These are phyloP conservation scores for Inonotus obliquus DNA, from an alignment of 1,284 basidiomycete species.

Conservation along the genomic window DNA sequence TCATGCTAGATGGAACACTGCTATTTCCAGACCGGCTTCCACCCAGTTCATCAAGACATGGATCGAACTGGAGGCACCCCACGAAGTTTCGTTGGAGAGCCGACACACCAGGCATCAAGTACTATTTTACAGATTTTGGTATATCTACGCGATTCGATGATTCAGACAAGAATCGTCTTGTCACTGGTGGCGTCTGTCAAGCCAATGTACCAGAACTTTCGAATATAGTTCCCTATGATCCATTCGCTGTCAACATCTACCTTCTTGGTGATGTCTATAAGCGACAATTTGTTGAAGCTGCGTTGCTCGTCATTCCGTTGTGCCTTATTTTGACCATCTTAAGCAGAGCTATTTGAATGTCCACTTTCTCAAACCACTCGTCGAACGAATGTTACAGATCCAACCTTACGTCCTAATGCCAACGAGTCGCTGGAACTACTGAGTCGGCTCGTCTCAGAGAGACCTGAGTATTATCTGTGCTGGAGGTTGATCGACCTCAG, in stretches of 20 bases:
- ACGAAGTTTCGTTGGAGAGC: constrained; percentile 6
- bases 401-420: neutral
- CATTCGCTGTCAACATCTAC: constrained; percentile 9
- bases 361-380: constrained; percentile 8
- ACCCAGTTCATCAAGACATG: constrained; percentile 6
- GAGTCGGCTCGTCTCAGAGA: neutral
- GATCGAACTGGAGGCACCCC: neutral
- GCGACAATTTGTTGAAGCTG: neutral
- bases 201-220: neutral
- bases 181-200: neutral
- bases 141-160: constrained; percentile 20
- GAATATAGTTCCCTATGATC: neutral
- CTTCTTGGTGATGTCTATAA: constrained; percentile 3
- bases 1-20: constrained; percentile 4
- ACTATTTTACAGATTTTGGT: constrained; percentile 30
- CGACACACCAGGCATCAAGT: constrained; percentile 20
- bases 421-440: constrained; percentile 4
- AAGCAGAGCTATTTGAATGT: constrained; percentile 5
- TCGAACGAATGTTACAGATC: constrained; percentile 2
- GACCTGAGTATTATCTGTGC: neutral
- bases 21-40: constrained; percentile 10
- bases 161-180: neutral
- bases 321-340: neutral
- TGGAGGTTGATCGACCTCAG: constrained; percentile 13
- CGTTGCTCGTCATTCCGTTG: neutral